A percentile compares a stretch with the other conserved stretches of the same genome.
Evolutionary conservation across 371 early-diverging fungal species (phyloP).

Genomic region (Mortierella sp.): DNA sequence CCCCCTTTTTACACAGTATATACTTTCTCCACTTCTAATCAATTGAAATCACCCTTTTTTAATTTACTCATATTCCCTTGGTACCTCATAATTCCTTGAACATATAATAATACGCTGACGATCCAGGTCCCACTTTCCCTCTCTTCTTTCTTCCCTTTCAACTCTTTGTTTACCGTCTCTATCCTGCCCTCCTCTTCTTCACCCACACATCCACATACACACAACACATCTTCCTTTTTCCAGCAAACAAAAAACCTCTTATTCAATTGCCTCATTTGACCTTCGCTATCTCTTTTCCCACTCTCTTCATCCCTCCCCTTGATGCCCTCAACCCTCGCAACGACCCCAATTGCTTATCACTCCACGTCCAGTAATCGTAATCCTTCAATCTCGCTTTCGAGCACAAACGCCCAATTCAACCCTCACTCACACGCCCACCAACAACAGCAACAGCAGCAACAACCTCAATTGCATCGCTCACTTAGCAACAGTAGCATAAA

Average conservation of each 20-base stretch:
- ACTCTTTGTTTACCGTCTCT: neutral
- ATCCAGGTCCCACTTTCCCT: neutral
- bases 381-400: neutral
- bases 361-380: neutral
- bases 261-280: neutral
- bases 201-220: neutral
- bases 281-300: neutral
- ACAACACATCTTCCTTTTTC: neutral
- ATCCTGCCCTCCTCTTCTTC: neutral
- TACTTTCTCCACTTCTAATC: too few relatives aligned
- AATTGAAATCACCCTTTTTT: too few relatives aligned
- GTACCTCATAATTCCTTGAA: too few relatives aligned
- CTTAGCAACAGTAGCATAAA: neutral
- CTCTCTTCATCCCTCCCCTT: neutral
- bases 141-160: neutral
- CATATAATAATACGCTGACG: too few relatives aligned
- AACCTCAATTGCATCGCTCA: neutral
- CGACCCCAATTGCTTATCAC: neutral
- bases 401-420: neutral
- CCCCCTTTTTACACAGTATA: too few relatives aligned
- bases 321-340: neutral
- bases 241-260: neutral
- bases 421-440: neutral
- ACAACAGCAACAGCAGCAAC: neutral
- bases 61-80: too few relatives aligned